Conservation (phyloP, 257 asterid genomes). For the Ajuga chamaepitys region DNA sequence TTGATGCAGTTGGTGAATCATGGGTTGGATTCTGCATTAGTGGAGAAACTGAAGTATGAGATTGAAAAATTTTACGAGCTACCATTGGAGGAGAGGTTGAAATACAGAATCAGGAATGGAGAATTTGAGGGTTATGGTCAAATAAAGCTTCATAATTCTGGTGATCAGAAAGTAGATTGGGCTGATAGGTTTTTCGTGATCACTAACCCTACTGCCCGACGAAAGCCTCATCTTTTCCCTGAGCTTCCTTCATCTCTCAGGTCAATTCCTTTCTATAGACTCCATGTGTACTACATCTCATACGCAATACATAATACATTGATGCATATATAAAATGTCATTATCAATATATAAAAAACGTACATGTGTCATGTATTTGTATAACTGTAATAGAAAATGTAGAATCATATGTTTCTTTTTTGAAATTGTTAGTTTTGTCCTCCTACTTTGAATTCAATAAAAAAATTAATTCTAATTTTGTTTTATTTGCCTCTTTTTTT, state of each 20-base stretch:
- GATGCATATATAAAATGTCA: too few species aligned
- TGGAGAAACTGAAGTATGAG: conserved; percentile 45
- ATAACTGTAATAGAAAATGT: too few species aligned
- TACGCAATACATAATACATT: too few species aligned
- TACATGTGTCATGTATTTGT: too few species aligned
- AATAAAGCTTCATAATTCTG: conserved; percentile 6
- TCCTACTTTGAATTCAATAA: too few species aligned
- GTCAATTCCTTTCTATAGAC: too few species aligned
- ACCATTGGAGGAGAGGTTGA: conserved; percentile 48
- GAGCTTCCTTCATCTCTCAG: conserved; percentile 51
- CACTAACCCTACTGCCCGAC: conserved; percentile 33
- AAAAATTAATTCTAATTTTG: too few species aligned
- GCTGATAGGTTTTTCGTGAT: conserved; percentile 55
- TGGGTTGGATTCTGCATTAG: conserved; percentile 37
- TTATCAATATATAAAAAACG: too few species aligned
- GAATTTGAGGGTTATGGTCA: conserved; percentile 62
- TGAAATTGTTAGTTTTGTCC: too few species aligned
- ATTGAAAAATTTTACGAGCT: conserved; percentile 51
- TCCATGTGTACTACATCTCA: too few species aligned
- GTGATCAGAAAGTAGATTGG: conserved; percentile 50
- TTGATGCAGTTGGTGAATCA: conserved; percentile 52
- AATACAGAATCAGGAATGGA: conserved; percentile 31
- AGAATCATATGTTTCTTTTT: too few species aligned
- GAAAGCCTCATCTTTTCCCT: conserved; percentile 56
- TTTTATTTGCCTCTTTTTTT: too few species aligned